Evolutionary conservation across 305 asterid species (phyloP).

Genomic region (Fraxinus dipetala): DNA sequence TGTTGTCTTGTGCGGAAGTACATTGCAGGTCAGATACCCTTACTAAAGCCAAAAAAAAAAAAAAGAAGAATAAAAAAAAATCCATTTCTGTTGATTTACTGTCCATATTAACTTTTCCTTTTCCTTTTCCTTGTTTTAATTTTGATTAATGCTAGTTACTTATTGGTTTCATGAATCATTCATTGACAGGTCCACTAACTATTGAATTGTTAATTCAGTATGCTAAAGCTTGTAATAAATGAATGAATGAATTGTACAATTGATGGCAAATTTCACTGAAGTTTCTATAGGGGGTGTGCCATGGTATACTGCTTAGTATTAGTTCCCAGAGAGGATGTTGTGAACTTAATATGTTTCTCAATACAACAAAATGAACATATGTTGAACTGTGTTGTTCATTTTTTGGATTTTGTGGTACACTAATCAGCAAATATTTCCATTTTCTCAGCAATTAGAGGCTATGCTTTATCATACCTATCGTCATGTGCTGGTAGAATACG

Average conservation of each 20-base stretch:
- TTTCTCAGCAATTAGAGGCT: conserved; percentile 88
- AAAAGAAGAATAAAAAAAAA: not conserved
- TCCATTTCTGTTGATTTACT: conserved; percentile 23
- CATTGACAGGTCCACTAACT: conserved; percentile 19
- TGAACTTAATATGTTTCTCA: not conserved
- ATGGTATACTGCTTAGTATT: not conserved
- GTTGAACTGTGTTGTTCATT: conserved; percentile 22
- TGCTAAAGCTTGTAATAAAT: conserved; percentile 15
- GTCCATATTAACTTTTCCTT: not conserved
- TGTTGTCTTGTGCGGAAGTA: conserved; percentile 97
- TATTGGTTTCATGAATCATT: conserved; percentile 4
- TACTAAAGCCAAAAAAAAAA: not conserved
- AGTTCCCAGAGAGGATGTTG: not conserved
- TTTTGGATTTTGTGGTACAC: not conserved
- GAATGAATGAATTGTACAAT: not conserved
- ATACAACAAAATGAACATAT: conserved; percentile 10
- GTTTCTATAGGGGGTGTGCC: not conserved
- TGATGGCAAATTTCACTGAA: not conserved
- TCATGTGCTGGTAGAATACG: conserved; percentile 98
- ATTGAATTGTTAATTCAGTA: not conserved
- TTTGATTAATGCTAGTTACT: conserved; percentile 8
- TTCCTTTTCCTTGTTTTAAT: not conserved
- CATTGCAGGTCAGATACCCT: conserved; percentile 75
- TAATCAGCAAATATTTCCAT: conserved; percentile 11
- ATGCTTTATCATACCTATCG: conserved; percentile 91